Percentiles rank a stretch among this genome's conserved stretches.
Conservation (phyloP, 257 asterid genomes). For the Verbena officinalis region DNA sequence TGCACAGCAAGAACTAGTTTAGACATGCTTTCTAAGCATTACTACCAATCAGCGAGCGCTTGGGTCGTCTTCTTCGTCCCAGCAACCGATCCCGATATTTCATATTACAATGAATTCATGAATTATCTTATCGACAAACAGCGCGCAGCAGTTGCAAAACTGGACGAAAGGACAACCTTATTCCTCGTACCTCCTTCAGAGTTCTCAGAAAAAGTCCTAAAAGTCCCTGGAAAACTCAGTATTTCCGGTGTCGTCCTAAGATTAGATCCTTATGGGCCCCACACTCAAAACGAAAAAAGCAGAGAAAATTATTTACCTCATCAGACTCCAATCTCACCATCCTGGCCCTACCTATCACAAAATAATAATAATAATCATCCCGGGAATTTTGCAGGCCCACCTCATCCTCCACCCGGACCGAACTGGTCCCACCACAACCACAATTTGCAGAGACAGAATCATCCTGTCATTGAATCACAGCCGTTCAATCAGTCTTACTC, state of each 20-base stretch:
- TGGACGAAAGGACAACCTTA: constrained; percentile 76
- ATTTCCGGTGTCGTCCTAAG: constrained; percentile 83
- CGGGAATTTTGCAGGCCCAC: constrained; percentile 28
- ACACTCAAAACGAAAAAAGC: constrained; percentile 47
- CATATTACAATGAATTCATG: constrained; percentile 88
- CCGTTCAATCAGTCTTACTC: constrained; percentile 31
- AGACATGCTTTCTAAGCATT: constrained; percentile 92
- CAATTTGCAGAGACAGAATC: constrained; percentile 42
- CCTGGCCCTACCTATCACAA: constrained; percentile 50
- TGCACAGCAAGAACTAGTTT: constrained; percentile 95
- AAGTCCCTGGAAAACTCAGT: constrained; percentile 90
- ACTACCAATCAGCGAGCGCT: constrained; percentile 80
- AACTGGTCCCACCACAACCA: constrained; percentile 56
- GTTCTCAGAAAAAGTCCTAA: constrained; percentile 82
- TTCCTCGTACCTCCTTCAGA: constrained; percentile 98
- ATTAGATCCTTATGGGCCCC: constrained; percentile 57
- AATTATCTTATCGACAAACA: constrained; percentile 83
- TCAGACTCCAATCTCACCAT: constrained; percentile 57
- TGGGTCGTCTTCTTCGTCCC: constrained; percentile 94
- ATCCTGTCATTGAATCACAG: constrained; percentile 34
- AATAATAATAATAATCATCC: constrained; percentile 23
- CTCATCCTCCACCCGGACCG: constrained; percentile 35
- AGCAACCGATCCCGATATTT: constrained; percentile 79
- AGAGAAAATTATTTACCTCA: constrained; percentile 41
- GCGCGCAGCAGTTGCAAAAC: constrained; percentile 89